These are phyloP conservation scores for Phymatotrichopsis omnivora DNA, from an alignment of 2,329 filamentous ascomycete genomes.

Conservation along the genomic window DNA sequence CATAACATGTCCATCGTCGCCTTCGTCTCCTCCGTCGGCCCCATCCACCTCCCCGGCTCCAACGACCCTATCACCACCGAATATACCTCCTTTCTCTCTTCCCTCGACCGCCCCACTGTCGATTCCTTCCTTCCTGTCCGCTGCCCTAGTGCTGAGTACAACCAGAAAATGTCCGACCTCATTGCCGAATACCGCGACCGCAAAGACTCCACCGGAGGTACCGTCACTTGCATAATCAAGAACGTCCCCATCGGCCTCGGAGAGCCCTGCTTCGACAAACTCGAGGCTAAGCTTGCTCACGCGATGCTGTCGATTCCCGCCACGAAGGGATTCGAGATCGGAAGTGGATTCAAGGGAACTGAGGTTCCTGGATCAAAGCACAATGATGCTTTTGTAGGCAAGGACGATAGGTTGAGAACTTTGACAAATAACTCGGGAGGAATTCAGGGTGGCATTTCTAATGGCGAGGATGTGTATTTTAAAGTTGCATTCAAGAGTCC, in stretches of 20 bases:
- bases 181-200: constrained; percentile 70
- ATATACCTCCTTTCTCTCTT: constrained; percentile 64
- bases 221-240: constrained; percentile 85
- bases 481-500: constrained; percentile 89
- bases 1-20: constrained; percentile 86
- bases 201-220: constrained; percentile 85
- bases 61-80: constrained; percentile 64
- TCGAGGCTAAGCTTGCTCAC: constrained; percentile 82
- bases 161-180: constrained; percentile 62
- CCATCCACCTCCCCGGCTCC: constrained; percentile 58
- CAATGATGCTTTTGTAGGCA: constrained; percentile 68
- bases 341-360: constrained; percentile 80
- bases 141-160: constrained; percentile 60
- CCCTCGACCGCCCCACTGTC: constrained; percentile 63
- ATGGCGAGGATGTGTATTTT: constrained; percentile 91
- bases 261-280: constrained; percentile 90
- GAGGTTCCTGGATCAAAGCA: constrained; percentile 80
- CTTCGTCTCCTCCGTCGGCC: constrained; percentile 78
- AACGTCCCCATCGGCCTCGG: constrained; percentile 78
- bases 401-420: constrained; percentile 54
- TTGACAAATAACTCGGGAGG: constrained; percentile 93
- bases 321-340: constrained; percentile 91
- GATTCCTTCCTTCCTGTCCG: constrained; percentile 78
- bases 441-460: constrained; percentile 90
- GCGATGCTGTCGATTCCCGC: constrained; percentile 94